Conservation (phyloP, 371 early-diverging fungal species). For the Globomyces sp. region DNA sequence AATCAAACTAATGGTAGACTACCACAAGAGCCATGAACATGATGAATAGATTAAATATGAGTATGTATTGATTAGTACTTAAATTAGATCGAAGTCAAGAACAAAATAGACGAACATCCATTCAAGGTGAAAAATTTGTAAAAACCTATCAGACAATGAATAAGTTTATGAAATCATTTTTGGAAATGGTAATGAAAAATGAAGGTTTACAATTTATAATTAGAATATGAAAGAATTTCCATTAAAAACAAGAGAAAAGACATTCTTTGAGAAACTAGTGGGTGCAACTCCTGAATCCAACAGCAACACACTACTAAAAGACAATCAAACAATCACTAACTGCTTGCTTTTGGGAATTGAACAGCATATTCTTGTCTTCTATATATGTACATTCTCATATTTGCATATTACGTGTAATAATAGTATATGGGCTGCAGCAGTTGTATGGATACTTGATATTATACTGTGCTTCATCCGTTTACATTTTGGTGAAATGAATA, state of each 20-base stretch:
- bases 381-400: conserved; percentile 37
- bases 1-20: conserved; percentile 7
- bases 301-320: conserved; percentile 35
- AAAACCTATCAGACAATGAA: conserved; percentile 46
- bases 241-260: conserved; percentile 39
- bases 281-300: conserved; percentile 40
- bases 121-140: conserved; percentile 20
- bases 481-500: conserved; percentile 47
- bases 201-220: conserved; percentile 9
- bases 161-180: conserved; percentile 45
- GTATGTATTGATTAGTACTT: too few relatives aligned
- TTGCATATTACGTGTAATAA: conserved; percentile 28
- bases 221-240: conserved; percentile 53
- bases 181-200: conserved; percentile 42
- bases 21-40: conserved; percentile 8
- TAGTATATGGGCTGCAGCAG: conserved; percentile 30
- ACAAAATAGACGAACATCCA: background rate
- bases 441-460: conserved; percentile 34
- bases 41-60: conserved; percentile 18
- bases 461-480: conserved; percentile 26
- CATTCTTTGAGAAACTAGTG: conserved; percentile 38
- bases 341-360: conserved; percentile 44
- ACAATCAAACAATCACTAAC: conserved; percentile 29
- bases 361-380: conserved; percentile 34
- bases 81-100: background rate